These are phyloP conservation scores for Hanseniaspora osmophila DNA, from an alignment of 805 yeast genomes.

Conservation along the genomic window DNA sequence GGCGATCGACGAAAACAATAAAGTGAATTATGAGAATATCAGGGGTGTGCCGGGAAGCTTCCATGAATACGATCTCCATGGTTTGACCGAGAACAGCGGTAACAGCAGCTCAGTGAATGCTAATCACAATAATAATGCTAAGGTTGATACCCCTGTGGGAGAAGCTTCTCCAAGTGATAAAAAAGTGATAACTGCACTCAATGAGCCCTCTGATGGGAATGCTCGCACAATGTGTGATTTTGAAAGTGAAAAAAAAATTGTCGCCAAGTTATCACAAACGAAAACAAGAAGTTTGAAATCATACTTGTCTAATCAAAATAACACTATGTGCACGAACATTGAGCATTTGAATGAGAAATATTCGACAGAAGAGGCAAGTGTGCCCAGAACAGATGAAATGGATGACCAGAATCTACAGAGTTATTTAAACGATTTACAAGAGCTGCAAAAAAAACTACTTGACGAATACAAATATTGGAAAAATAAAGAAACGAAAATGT, in stretches of 20 bases:
- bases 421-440: not conserved
- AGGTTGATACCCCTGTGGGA: slow-evolving; percentile 3
- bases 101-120: no score
- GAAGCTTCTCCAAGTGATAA: not conserved
- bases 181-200: no score
- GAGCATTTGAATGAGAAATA: slow-evolving; percentile 1
- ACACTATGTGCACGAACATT: slow-evolving; percentile 1
- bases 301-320: slow-evolving; percentile 1
- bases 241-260: no score
- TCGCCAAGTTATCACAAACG: not conserved
- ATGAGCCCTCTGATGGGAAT: no score
- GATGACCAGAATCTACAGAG: not conserved
- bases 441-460: slow-evolving; percentile 12
- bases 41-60: slow-evolving; percentile 21
- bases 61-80: slow-evolving; percentile 1
- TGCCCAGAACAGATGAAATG: not conserved
- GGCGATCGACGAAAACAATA: slow-evolving; percentile 20
- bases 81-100: not conserved
- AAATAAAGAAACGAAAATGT: slow-evolving; percentile 20
- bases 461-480: slow-evolving; percentile 11
- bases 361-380: not conserved
- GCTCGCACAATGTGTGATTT: no score
- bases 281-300: not conserved
- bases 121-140: not conserved
- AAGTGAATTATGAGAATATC: slow-evolving; percentile 22